Base-by-base conservation (phyloP, 2,329 filamentous ascomycete species). In the Trichoderma atroviride region DNA sequence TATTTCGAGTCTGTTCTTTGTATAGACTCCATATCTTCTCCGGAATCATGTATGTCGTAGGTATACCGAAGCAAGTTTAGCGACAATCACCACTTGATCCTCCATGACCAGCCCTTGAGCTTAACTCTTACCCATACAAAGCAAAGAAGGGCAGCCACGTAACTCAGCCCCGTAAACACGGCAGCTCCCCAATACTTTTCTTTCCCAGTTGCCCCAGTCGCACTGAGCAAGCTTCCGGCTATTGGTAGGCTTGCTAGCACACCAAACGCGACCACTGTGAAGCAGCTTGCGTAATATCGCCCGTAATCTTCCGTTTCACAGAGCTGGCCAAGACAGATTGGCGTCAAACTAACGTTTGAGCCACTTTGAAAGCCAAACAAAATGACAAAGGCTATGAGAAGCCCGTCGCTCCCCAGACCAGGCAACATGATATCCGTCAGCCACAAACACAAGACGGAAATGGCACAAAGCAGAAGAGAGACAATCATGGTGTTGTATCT, bases 331-430 rank as follows among this genome's bases (percentile, higher is more conserved):
- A 96, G 85, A 74, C 92, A 95, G 0, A 96, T 92, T 0, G 93
- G 93, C 0, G 90, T 90, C 33, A 96, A 78, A 0, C 88, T 89
- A 72, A 97, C 90, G 73, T 94, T 94, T 72, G 88, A 90, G 4
- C 94, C 93, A 66, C 89, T 92, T 0, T 89, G 89, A 74, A 96
- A 93, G 1, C 93, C 93, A 78, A 96, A 95, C 1, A 92, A 75
- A 2, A 93, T 80, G 0, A 87, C 85, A 74, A 93, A 96, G 1
- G 87, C 84, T 65, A 94, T 84, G 1, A 92, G 82, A 59, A 92
- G 76, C 0, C 85, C 77, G n/a, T 83, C 77, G 1, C 82, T 86
- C 43, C 81, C 78, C 13, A 52, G 40, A 2, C 33, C 60, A 33
- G 37, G 40, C 11, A 35, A 43, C 40, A 63, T 29, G 0, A 85